Evolutionary conservation across 352 stramenopile genomes (phyloP).

Genomic region (Globisporangium uncinulatum): DNA sequence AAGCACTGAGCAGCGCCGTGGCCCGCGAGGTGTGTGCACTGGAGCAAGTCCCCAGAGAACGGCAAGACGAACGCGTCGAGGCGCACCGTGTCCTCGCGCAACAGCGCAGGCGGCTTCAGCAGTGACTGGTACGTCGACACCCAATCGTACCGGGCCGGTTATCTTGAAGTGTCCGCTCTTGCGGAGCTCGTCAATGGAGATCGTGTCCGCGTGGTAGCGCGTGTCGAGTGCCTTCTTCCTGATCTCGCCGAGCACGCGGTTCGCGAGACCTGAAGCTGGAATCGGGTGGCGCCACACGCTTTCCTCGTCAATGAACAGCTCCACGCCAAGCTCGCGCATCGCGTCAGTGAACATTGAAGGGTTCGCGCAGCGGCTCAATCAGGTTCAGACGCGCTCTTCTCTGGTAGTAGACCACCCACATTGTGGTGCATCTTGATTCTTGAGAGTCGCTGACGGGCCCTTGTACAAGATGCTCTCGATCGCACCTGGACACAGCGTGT

Average conservation of each 20-base stretch:
- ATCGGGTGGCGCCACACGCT: constrained; percentile 99
- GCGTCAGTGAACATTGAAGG: constrained; percentile 99
- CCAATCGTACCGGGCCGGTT: constrained; percentile 93
- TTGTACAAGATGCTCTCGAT: constrained; percentile 99
- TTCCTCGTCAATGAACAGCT: constrained; percentile 95
- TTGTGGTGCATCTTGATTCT: constrained; percentile 99
- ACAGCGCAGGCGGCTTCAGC: constrained; percentile 5
- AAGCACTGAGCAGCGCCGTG: constrained; percentile 31
- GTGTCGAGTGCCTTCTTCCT: constrained; percentile 93
- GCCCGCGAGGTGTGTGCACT: constrained; percentile 27
- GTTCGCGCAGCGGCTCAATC: constrained; percentile 97
- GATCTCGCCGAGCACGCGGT: constrained; percentile 97
- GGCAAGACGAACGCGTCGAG: constrained; percentile 34
- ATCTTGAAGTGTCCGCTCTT: constrained; percentile 96
- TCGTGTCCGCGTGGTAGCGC: constrained; percentile 95
- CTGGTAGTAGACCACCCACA: constrained; percentile 96
- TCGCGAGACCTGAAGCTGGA: constrained; percentile 97
- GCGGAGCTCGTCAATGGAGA: constrained; percentile 97
- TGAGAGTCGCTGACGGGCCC: constrained; percentile 94
- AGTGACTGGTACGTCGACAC: not conserved
- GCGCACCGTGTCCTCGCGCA: constrained; percentile 35
- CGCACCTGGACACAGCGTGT: constrained; percentile 99
- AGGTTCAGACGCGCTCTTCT: constrained; percentile 98
- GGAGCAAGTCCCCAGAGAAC: constrained; percentile 47
- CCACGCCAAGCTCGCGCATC: constrained; percentile 96